Conservation (phyloP, 352 stramenopile genomes). For the Aphanomyces astaci region DNA sequence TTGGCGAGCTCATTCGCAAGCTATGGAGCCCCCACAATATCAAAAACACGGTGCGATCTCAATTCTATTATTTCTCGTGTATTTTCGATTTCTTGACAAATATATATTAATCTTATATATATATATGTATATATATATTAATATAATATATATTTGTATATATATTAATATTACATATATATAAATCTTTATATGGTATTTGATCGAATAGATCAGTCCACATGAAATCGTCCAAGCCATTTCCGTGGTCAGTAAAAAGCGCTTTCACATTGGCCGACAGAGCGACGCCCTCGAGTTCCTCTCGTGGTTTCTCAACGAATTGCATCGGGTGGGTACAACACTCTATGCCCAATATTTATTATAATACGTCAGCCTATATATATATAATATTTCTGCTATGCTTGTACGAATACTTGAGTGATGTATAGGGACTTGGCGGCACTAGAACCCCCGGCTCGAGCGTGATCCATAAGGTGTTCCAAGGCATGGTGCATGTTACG, state of each 20-base stretch:
- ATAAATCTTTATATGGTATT: too few species aligned
- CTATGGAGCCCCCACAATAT: slow-evolving; percentile 98
- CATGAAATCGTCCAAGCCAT: slow-evolving; percentile 97
- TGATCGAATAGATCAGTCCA: slow-evolving; percentile 81
- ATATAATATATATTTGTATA: too few species aligned
- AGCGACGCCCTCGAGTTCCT: slow-evolving; percentile 95
- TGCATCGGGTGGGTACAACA: slow-evolving; percentile 71
- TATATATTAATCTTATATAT: too few species aligned
- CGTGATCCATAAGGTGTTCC: slow-evolving; percentile 95
- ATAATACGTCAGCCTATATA: too few species aligned
- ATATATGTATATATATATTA: too few species aligned
- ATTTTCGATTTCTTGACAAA: too few species aligned
- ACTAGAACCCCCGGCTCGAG: slow-evolving; percentile 78
- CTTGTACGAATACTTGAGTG: too few species aligned
- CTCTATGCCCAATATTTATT: neutral
- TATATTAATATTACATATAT: too few species aligned
- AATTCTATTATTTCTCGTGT: neutral
- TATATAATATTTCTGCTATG: too few species aligned
- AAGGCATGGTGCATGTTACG: slow-evolving; percentile 90
- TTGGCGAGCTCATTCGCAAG: slow-evolving; percentile 95
- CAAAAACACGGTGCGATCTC: slow-evolving; percentile 90
- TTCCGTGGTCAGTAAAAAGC: slow-evolving; percentile 91
- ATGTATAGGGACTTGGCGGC: slow-evolving; percentile 67
- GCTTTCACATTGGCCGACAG: slow-evolving; percentile 92
- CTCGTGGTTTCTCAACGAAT: slow-evolving; percentile 92